Conservation (phyloP, 441 rosid genomes). For the Eruca vesicaria region DNA sequence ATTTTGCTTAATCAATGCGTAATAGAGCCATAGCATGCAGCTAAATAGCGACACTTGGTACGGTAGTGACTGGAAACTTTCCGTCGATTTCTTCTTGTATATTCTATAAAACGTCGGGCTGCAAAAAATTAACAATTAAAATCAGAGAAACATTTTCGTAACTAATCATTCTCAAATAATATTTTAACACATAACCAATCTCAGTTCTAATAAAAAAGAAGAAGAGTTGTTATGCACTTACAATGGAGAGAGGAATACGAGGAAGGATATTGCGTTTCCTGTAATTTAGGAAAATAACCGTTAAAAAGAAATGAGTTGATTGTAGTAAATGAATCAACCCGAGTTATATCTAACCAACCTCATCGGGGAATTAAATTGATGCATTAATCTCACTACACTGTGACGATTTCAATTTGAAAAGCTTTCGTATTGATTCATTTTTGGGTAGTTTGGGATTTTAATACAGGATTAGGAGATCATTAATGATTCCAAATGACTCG, state of each 20-base stretch:
- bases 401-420: conserved; percentile 22
- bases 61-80: conserved; percentile 74
- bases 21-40: conserved; percentile 85
- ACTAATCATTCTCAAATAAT: not conserved
- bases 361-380: conserved; percentile 14
- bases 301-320: not conserved
- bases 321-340: conserved; percentile 4
- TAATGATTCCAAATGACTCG: not conserved
- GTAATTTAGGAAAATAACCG: conserved; percentile 9
- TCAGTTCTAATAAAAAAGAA: not conserved
- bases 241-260: conserved; percentile 84
- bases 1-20: conserved; percentile 54
- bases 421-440: conserved; percentile 6
- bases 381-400: not conserved
- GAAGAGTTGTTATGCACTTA: conserved; percentile 34
- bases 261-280: conserved; percentile 77
- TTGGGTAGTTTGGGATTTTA: conserved; percentile 4
- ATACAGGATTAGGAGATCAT: not conserved
- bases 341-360: conserved; percentile 14
- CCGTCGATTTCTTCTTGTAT: conserved; percentile 65
- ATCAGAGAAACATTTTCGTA: not conserved
- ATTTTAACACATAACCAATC: not conserved
- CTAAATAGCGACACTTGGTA: conserved; percentile 82
- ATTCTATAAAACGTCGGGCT: conserved; percentile 80
- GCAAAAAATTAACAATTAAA: not conserved